phyloP scores from a whole-genome alignment of 1,284 basidiomycete genomes.

The Puccinia polysora region DNA sequence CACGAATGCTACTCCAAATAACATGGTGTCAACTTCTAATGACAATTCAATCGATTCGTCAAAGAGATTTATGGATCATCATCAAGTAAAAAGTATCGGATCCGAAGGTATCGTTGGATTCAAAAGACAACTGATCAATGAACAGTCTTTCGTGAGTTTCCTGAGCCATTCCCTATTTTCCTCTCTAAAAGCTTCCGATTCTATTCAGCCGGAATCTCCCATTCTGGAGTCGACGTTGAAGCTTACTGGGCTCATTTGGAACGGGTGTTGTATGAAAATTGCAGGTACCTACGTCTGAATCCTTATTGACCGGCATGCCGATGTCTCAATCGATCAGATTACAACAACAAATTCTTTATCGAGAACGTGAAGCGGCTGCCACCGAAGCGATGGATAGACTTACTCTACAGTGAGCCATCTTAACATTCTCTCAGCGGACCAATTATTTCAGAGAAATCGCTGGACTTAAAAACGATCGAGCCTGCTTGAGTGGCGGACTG shows the following conservation, averaged over 20 bases:
- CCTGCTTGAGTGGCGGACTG: too few species aligned
- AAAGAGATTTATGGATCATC: too few species aligned
- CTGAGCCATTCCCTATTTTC: background rate
- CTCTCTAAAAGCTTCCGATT: too few species aligned
- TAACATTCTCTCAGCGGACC: background rate
- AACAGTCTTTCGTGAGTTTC: constrained; percentile 12
- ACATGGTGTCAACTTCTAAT: background rate
- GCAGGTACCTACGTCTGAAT: constrained; percentile 14
- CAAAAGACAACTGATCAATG: constrained; percentile 13
- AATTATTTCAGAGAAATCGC: too few species aligned
- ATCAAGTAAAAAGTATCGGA: constrained; percentile 1
- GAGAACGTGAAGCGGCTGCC: constrained; percentile 6
- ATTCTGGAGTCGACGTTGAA: too few species aligned
- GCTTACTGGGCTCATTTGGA: too few species aligned
- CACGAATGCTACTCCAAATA: background rate
- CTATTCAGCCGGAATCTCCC: too few species aligned
- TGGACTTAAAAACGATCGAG: too few species aligned
- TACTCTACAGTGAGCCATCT: background rate
- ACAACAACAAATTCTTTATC: constrained; percentile 7
- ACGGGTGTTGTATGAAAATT: background rate
- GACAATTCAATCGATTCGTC: background rate
- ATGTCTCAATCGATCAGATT: constrained; percentile 32
- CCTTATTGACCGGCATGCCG: constrained; percentile 17
- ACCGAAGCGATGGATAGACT: constrained; percentile 13
- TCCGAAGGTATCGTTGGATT: constrained; percentile 27